Base-by-base conservation (phyloP, 2,329 filamentous ascomycete species). In the Penicillium sp. region DNA sequence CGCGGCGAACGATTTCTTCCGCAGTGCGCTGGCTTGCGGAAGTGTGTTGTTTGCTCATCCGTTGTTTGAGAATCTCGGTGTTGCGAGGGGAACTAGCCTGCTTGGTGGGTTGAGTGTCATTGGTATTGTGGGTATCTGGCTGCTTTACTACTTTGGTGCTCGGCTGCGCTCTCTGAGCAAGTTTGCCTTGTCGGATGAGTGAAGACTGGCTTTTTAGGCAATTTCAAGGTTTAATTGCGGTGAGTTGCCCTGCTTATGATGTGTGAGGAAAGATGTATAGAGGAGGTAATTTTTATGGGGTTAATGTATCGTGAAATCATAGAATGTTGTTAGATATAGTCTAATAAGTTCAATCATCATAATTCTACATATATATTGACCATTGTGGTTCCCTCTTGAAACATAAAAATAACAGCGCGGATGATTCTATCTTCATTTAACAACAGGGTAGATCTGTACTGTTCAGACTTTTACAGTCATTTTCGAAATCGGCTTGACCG, bases 41-140 rank as follows among this genome's bases (percentile, higher is more conserved):
- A 68, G 65, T 63, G 57, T 69, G 12, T 47, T 80, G 63, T 73
- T 75, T 59, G 67, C 75, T 1, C 61, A 70, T 10, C 73, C 73
- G 3, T 57, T 76, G 20, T 77, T 73, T 56, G 58, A 65, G 28
- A 75, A 74, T 39, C 59, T 76, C 20, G 73, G 74, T 12, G 68
- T 76, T 39, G 73, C 68, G 0, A 57, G 57, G 11, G 75, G 74
- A 50, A 65, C 70, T 4, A 74, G 65, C 70, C 72, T 73, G 51
- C 68, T 71, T 61, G 79, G 45, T 67, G 79, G 76, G 1, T 57
- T 77, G 62, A 75, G 69, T 51, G 71, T 75, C 4, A 69, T 71
- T 55, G 72, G 74, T 15, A 69, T 74, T 28, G 54, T 75, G 53
- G 74, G 74, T 20, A 72, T 76, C 34, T 74, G 67, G 54, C 50